Conservation (phyloP, 192 early-diverging fungal species). For the Dissophora ornata region DNA sequence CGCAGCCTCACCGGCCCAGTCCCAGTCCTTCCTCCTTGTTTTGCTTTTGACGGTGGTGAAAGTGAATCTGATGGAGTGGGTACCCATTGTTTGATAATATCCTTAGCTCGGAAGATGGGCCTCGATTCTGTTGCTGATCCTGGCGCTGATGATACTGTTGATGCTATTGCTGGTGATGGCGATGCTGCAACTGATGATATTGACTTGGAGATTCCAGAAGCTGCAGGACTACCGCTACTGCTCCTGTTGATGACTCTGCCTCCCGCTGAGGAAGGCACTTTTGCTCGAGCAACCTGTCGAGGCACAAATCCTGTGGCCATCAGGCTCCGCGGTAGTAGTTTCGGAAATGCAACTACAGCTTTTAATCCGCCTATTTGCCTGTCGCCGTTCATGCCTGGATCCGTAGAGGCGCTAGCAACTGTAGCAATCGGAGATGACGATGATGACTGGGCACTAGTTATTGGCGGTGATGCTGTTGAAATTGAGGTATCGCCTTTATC, state of each 20-base stretch:
- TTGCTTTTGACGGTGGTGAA: background rate
- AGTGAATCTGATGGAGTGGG: background rate
- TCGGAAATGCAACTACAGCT: background rate
- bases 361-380: too few species aligned
- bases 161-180: background rate
- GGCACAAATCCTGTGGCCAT: conserved; percentile 22
- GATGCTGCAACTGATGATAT: background rate
- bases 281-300: conserved; percentile 12
- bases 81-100: background rate
- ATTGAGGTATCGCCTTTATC: too few species aligned
- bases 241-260: background rate
- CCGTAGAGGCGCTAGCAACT: too few species aligned
- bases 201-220: too few species aligned
- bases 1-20: background rate
- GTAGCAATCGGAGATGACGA: too few species aligned
- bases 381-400: too few species aligned
- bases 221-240: background rate
- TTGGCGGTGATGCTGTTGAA: too few species aligned
- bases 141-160: background rate
- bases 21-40: background rate
- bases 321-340: background rate
- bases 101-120: background rate
- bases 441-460: too few species aligned
- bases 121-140: background rate
- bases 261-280: background rate